phyloP scores from a whole-genome alignment of 2,329 filamentous ascomycete genomes.

The Penicillium verrucosum region DNA sequence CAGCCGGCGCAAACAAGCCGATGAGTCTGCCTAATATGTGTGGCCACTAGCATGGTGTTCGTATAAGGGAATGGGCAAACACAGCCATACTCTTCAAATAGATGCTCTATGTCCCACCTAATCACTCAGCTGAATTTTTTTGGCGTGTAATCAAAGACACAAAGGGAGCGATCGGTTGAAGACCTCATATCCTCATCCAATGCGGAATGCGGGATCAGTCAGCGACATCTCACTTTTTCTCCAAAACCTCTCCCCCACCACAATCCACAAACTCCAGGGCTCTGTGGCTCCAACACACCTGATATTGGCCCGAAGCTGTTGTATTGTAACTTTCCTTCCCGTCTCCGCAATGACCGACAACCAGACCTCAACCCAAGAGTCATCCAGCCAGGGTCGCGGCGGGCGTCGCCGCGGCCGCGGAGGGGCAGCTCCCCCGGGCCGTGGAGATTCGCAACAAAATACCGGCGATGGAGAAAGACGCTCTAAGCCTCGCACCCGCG shows the following conservation, averaged over 20 bases:
- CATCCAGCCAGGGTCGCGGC: constrained; percentile 43
- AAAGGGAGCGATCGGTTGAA: background rate
- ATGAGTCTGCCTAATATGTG: background rate
- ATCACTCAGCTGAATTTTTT: background rate
- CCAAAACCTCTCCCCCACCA: constrained; percentile 15
- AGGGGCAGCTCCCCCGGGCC: constrained; percentile 31
- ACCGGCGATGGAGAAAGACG: constrained; percentile 34
- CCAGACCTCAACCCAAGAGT: constrained; percentile 24
- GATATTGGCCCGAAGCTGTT: constrained; percentile 11
- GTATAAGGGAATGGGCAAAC: background rate
- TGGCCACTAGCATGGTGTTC: background rate
- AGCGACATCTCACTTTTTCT: constrained; percentile 22
- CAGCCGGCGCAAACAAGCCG: background rate
- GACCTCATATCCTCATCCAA: background rate
- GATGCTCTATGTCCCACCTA: background rate
- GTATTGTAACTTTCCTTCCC: constrained; percentile 5
- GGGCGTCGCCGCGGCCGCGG: constrained; percentile 42
- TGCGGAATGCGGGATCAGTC: constrained; percentile 22
- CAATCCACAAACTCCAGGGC: constrained; percentile 8
- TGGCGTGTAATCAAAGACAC: background rate
- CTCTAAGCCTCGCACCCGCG: constrained; percentile 34
- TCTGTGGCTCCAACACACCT: constrained; percentile 4
- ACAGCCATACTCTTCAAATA: background rate
- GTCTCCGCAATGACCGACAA: constrained; percentile 31
- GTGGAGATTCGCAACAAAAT: constrained; percentile 27